Evolutionary conservation across 192 early-diverging fungal species (phyloP), one percentile per base, ranked within the genome.

Genomic region (Dissophora globulifera): DNA sequence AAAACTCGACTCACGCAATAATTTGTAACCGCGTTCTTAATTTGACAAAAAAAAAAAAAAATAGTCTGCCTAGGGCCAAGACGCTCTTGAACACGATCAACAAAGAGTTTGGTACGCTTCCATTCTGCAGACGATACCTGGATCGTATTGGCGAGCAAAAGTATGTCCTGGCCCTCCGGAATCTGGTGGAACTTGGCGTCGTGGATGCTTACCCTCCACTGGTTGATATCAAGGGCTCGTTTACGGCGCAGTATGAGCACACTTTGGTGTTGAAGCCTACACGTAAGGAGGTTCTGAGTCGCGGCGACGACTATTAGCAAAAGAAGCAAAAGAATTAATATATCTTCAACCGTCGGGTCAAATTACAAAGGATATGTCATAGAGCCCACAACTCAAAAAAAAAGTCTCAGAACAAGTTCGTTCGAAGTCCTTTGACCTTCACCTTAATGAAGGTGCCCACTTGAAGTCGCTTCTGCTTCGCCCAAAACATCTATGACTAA

Each of bases 221-320:
- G 27, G 81, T 81, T 29, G 97, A 99, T 59, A 81, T 86, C 50
- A 83, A 86, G 67, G 96, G 97, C 5, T 89, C 82, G 53, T 98
- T 91, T 80, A 98, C 97, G 3, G 97, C 97, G 3, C 97, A 99
- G 83, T 96, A 87, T 69, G 97, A 99, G 75, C 97, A 99, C 76
- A 97, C 97, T 7, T 76, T 99, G 43, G 74, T 99, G 20, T 79
- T 99, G 52, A 84, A 92, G 50, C 96, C 96, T 1, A 96, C 91
- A 10, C 82, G 86, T 55, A 98, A 98, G 79, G 95, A 97, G 74
- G 91, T 82, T 33, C 62, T 82, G 27, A 72, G 68, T 74, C 68
- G 80, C 58, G 80, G 80, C 11, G 75, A 78, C 29, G 80, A 82
- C 54, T 82, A 74, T 52, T 82, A 82, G 23, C 45, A 31, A 17